Percentiles rank a stretch among this genome's conserved stretches.
These are phyloP conservation scores for Gracilaria caudata DNA, from an alignment of 23 red algal genomes.

Conservation along the genomic window DNA sequence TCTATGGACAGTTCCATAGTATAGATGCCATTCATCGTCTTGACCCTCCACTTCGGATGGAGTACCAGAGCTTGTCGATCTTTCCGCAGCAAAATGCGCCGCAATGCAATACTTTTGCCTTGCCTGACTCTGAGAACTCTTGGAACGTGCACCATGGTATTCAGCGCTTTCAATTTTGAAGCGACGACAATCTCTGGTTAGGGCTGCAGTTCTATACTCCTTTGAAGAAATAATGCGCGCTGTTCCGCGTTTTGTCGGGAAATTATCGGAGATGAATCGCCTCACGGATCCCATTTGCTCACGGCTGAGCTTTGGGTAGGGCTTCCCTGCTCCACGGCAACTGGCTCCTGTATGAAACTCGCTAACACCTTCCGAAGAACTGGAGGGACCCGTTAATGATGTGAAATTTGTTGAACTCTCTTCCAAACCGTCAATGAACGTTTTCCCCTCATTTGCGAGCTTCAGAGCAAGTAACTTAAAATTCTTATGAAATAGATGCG, in stretches of 20 bases:
- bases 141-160: neutral
- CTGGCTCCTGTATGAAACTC: neutral
- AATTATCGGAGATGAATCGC: neutral
- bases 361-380: neutral
- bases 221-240: neutral
- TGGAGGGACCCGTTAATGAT: too few species aligned
- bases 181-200: neutral
- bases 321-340: neutral
- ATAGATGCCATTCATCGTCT: neutral
- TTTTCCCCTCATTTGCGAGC: neutral
- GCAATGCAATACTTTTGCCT: slow-evolving; percentile 1
- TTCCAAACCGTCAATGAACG: neutral
- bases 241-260: neutral
- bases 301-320: neutral
- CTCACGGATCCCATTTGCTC: neutral
- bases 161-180: neutral
- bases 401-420: neutral
- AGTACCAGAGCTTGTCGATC: neutral
- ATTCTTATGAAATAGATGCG: slow-evolving; percentile 1
- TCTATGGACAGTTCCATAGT: neutral
- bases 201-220: neutral
- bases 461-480: slow-evolving; percentile 29
- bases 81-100: neutral
- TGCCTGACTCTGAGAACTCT: neutral
- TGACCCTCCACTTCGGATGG: too few species aligned